Base-by-base conservation (phyloP, 1,284 basidiomycete species). In the Irpex sp. region DNA sequence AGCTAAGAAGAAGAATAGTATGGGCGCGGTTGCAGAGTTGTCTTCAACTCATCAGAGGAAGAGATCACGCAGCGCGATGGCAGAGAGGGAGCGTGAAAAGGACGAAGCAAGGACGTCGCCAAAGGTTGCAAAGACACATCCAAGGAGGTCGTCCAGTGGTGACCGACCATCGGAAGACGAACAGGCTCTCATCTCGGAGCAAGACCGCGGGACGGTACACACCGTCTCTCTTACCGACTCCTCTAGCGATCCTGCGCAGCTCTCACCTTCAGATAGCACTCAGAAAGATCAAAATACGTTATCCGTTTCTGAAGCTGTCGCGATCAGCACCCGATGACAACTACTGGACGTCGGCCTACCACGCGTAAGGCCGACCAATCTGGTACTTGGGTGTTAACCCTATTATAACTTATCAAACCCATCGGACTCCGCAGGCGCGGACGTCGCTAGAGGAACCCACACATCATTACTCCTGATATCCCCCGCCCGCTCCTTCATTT, bases 1-100 rank as follows among this genome's bases (percentile, higher is more conserved):
- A 5, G 67, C 67, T 65, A 73, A 71, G 64, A 62, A 67, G 18
- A 59, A 65, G 60, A 53, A 63, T 28, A 59, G 37, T 37, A 45
- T 47, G 37, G 45, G 39, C 49, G 39, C n/a, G 39, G 39, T 45
- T 45, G 37, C 33, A 28, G 21, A 8, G 55, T 58, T 48, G n/a
- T 51, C 19, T 35, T 51, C 55, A 42, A 36, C 36, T 10, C 37
- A 37, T 6, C 61, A 48, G 39, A 58, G 62, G n/a, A 57, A 56
- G 51, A 55, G 62, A 8, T 57, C 58, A 16, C 61, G 55, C 19
- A 33, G 36, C 52, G 28, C 39, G 53, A 45, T 28, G 33, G 18
- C 58, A 16, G 45, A 18, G 19, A 19, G 53, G 14, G 48, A 51
- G n/a, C 14, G 19, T 16, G 18, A 51, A 18, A 18, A 51, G 39